phyloP scores from a whole-genome alignment of 257 asterid genomes.

The Solanum okadae region DNA sequence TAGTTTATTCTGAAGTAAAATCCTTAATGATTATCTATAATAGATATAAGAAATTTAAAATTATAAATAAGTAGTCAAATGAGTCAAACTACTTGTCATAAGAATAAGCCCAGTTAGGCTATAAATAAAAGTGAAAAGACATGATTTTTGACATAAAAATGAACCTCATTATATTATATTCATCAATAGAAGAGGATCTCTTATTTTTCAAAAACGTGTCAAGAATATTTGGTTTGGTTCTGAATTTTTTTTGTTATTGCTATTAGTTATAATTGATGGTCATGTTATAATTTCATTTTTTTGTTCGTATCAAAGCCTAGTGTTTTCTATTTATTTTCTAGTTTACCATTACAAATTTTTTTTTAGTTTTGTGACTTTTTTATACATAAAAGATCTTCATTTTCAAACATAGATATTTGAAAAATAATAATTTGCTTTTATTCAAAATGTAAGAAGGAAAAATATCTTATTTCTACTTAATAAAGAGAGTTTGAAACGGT shows the following conservation, averaged over 20 bases:
- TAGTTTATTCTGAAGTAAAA: too few species aligned
- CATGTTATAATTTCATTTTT: not conserved
- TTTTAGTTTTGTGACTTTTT: too few species aligned
- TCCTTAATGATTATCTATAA: too few species aligned
- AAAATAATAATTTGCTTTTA: too few species aligned
- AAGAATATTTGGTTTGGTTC: not conserved
- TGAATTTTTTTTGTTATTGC: too few species aligned
- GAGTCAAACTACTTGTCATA: not conserved
- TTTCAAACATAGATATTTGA: not conserved
- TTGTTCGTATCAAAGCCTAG: not conserved
- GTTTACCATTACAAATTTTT: too few species aligned
- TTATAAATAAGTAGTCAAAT: too few species aligned
- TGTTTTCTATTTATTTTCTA: too few species aligned
- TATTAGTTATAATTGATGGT: not conserved
- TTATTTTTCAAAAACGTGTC: not conserved
- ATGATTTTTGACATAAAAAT: not conserved
- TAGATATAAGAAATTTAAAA: too few species aligned
- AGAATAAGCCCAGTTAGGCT: not conserved
- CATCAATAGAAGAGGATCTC: not conserved
- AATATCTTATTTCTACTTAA: too few species aligned
- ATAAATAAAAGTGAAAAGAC: not conserved
- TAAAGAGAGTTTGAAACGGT: too few species aligned
- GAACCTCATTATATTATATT: not conserved
- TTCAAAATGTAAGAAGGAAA: not conserved
- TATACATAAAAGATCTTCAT: not conserved